Base-by-base conservation (phyloP, 106 monocot genomes). In the Acorus gramineus region DNA sequence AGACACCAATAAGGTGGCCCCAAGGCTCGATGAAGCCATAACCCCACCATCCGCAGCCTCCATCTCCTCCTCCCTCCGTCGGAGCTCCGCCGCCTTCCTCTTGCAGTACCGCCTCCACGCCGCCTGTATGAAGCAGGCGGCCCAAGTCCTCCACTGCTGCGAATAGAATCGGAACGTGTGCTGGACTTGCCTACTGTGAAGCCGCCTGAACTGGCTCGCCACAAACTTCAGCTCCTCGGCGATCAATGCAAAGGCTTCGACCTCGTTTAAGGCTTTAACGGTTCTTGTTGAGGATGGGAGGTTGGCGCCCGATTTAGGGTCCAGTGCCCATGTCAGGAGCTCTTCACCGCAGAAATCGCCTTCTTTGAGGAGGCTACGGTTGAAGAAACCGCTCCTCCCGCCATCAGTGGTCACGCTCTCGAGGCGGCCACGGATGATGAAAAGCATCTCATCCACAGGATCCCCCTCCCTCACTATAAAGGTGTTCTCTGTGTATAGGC, bases 331-430 rank as follows among this genome's bases (percentile, higher is more conserved):
- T 2, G 89, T 90, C 7, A 85, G 56, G 46, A 90, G 73, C 72
- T 90, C 82, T 71, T 90, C 82, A 0, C 85, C 85, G 52, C 89
- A 90, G 82, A 90, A 90, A 47, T 85, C 89, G 13, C 82, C 82
- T 12, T 78, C 89, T 50, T 86, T 83, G 2, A 86, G 86, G 2
- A 80, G 53, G 13, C 83, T 71, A 3, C 76, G 65, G 53, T 85
- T 85, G 76, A 76, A 90, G 74, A 86, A 83, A 3, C 85, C 85
- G 14, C 78, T 86, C 61, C 90, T 74, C 0, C 82, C 83, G 7
- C 86, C 90, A 44, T 90, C 86, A 0, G 86, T 90, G 47, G 85
- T 90, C 71, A 80, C 74, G 49, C 84, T 84, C 73, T 80, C 84
- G 8, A 84, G 53, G 12, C 76, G 69, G 42, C 84, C 84, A 3